phyloP scores from a whole-genome alignment of 2,329 filamentous ascomycete species.

The Elsinoe australis region DNA sequence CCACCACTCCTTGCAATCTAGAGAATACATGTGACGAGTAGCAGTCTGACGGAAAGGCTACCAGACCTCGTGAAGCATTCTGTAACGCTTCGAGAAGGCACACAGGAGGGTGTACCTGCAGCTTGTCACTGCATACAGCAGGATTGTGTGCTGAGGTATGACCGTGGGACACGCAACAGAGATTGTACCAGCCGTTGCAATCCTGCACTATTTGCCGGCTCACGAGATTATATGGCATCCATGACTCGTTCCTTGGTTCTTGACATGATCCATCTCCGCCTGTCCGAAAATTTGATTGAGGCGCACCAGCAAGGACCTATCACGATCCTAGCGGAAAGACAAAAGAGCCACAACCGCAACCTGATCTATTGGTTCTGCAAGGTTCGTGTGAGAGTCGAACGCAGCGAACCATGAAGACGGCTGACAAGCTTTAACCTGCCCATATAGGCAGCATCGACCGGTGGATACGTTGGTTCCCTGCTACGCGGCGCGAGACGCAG shows the following conservation, averaged over 20 bases:
- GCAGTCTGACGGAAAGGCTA: too few relatives aligned
- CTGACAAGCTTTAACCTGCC: conserved; percentile 14
- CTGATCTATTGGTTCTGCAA: too few relatives aligned
- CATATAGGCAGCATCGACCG: neutral
- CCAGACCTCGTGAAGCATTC: neutral
- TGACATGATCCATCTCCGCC: conserved; percentile 2
- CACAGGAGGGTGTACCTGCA: conserved; percentile 3
- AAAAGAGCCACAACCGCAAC: conserved; percentile 2
- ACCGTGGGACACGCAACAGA: conserved; percentile 8
- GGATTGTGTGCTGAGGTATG: too few relatives aligned
- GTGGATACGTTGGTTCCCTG: neutral
- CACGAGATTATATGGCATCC: neutral
- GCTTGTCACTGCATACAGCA: too few relatives aligned
- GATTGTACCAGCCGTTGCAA: too few relatives aligned
- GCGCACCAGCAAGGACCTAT: neutral
- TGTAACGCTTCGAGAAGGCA: conserved; percentile 9
- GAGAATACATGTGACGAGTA: too few relatives aligned
- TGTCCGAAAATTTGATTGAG: conserved; percentile 10
- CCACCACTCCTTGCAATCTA: neutral
- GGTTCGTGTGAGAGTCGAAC: neutral
- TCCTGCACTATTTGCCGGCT: neutral
- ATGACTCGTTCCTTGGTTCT: neutral
- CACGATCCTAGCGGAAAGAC: neutral
- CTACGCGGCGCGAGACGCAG: neutral
- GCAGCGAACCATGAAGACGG: neutral